phyloP scores from a whole-genome alignment of 139 green algal genomes.

The Asterochloris erici region DNA sequence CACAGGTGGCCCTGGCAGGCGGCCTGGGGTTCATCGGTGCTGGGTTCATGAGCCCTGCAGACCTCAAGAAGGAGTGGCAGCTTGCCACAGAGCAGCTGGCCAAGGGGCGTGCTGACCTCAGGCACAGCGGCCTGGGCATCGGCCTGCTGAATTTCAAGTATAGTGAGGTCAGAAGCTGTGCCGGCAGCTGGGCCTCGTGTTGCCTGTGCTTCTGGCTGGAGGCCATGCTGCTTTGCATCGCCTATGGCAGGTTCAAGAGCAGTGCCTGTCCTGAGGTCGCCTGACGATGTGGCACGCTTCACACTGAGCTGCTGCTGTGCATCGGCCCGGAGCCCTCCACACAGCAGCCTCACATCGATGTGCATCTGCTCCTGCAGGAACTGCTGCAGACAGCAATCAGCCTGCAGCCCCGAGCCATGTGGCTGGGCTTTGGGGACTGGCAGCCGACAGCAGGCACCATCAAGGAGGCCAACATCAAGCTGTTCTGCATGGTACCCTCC shows the following conservation, averaged over 20 bases:
- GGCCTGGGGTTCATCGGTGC: constrained; percentile 8
- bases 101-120: not conserved
- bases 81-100: not conserved
- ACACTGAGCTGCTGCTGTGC: too few relatives aligned
- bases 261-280: too few relatives aligned
- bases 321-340: not conserved
- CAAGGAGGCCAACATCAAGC: constrained; percentile 3
- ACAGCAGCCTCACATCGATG: not conserved
- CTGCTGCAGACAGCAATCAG: not conserved
- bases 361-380: not conserved
- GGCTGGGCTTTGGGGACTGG: constrained; percentile 14
- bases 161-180: not conserved
- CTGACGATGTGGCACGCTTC: too few relatives aligned
- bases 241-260: too few relatives aligned
- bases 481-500: not conserved
- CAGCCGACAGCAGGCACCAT: not conserved
- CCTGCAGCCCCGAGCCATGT: constrained; percentile 8
- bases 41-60: not conserved
- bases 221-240: not conserved
- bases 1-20: constrained; percentile 10
- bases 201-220: not conserved
- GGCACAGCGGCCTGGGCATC: not conserved
- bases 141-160: constrained; percentile 4
- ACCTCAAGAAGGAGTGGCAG: not conserved
- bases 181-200: not conserved